Evolutionary conservation across 2,329 filamentous ascomycete genomes (phyloP), one percentile per base, ranked within the genome.

Genomic region (Tympanopsis confertula): DNA sequence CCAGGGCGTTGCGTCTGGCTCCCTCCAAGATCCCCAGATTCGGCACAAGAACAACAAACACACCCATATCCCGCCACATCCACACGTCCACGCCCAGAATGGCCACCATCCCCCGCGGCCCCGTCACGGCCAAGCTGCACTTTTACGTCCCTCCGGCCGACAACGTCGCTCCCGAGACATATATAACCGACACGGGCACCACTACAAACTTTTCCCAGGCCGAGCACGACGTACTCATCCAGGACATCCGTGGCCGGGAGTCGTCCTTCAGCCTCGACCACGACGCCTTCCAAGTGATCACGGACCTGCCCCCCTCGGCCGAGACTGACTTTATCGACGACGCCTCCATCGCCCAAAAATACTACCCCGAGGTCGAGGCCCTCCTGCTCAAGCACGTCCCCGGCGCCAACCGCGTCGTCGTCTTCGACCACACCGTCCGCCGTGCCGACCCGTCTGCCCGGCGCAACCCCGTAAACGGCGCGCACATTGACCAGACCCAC

Each of bases 391-490:
- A 63, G 20, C 69, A 70, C 33, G 59, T 82, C 0, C 61, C 67
- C 0, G 69, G 65, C 0, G 60, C 78, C 38, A 71, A 69, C 38
- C 74, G 74, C 42, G 67, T 85, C 12, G 67, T 76, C 41, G 78
- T 84, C 41, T 85, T 85, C 51, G 80, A 85, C 54, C 80, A 85
- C 53, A 84, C 80, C 0, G 78, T 85, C 45, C 69, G 80, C 2
- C 61, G 70, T 4, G 60, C 69, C 17, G 55, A 62, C 2, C 68
- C 70, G n/a, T 53, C 59, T 1, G 62, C 75, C 0, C 66, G 75
- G 0, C 66, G 80, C 4, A 71, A 74, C 44, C 81, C 81, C 0
- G 78, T 85, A 0, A 74, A 82, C 52, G 71, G 75, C 45, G 76
- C 84, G 0, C 81, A 85, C 44, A 77, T 85, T 13, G 81, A 86